These are phyloP conservation scores for Rhinocladiella similis DNA, from an alignment of 2,329 filamentous ascomycete species.

Conservation along the genomic window DNA sequence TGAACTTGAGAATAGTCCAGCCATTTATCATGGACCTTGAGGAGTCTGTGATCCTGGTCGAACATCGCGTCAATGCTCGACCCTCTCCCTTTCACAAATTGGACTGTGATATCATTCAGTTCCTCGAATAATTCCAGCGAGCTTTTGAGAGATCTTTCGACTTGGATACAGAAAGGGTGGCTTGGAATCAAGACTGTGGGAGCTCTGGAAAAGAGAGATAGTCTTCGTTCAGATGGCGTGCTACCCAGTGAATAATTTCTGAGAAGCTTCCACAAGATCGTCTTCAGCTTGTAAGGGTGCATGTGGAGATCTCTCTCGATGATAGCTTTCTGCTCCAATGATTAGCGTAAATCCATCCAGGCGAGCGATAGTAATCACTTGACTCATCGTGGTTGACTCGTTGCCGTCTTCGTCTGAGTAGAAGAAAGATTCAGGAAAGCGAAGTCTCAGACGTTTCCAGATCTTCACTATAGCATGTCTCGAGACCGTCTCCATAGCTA, in stretches of 20 bases:
- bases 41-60: conserved; percentile 4
- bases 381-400: background rate
- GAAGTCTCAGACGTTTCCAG: conserved; percentile 17
- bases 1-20: conserved; percentile 25
- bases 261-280: conserved; percentile 12
- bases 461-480: conserved; percentile 16
- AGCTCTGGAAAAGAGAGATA: conserved; percentile 21
- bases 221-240: conserved; percentile 15
- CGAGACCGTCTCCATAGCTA: conserved; percentile 14
- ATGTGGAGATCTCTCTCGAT: conserved; percentile 6
- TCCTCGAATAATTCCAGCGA: conserved; percentile 23
- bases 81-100: conserved; percentile 24
- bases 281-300: conserved; percentile 5
- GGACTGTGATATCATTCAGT: conserved; percentile 17
- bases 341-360: no score
- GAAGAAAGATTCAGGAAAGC: background rate
- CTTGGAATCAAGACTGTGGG: background rate
- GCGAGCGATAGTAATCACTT: background rate
- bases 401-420: conserved; percentile 9
- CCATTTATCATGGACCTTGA: conserved; percentile 32
- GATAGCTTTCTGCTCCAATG: conserved; percentile 2
- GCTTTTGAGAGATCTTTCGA: conserved; percentile 23
- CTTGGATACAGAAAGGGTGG: conserved; percentile 18
- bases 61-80: conserved; percentile 23
- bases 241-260: conserved; percentile 7